Conservation (phyloP, 805 yeast species). For the Metschnikowia baotianmanensis region DNA sequence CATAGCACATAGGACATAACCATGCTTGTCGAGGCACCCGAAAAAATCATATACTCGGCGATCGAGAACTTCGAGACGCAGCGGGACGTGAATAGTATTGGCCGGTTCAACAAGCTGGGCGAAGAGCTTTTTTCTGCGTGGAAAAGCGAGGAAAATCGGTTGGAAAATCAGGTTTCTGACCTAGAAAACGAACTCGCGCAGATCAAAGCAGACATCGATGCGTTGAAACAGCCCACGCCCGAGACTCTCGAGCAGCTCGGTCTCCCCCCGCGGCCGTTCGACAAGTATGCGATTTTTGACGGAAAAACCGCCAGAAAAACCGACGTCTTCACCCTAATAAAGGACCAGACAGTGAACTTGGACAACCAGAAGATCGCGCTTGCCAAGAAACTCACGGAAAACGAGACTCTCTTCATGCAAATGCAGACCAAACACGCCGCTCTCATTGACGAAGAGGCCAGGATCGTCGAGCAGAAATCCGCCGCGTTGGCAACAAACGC, state of each 20-base stretch:
- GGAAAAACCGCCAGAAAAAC: neutral
- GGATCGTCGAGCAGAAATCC: conserved; percentile 29
- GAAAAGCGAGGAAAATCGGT: conserved; percentile 20
- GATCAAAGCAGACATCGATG: conserved; percentile 19
- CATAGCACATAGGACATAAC: neutral
- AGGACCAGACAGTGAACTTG: conserved; percentile 29
- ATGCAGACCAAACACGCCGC: conserved; percentile 34
- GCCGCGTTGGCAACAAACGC: conserved; percentile 31
- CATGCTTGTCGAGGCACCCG: conserved; percentile 35
- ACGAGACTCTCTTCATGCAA: conserved; percentile 42
- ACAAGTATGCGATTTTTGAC: conserved; percentile 9
- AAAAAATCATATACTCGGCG: conserved; percentile 38
- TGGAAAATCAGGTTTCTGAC: conserved; percentile 12
- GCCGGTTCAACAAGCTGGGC: conserved; percentile 42
- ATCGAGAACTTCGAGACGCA: conserved; percentile 50
- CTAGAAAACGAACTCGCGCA: conserved; percentile 18
- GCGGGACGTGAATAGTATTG: conserved; percentile 47
- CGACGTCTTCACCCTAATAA: conserved; percentile 28
- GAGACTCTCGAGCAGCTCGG: conserved; percentile 22
- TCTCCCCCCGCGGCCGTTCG: conserved; percentile 22
- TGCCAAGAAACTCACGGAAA: conserved; percentile 51
- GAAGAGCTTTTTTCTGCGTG: conserved; percentile 29
- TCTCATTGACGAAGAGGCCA: conserved; percentile 35
- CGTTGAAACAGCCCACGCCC: conserved; percentile 23
- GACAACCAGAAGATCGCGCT: conserved; percentile 49